phyloP scores from a whole-genome alignment of 805 yeast species.

The Wickerhamomyces tratensis region DNA sequence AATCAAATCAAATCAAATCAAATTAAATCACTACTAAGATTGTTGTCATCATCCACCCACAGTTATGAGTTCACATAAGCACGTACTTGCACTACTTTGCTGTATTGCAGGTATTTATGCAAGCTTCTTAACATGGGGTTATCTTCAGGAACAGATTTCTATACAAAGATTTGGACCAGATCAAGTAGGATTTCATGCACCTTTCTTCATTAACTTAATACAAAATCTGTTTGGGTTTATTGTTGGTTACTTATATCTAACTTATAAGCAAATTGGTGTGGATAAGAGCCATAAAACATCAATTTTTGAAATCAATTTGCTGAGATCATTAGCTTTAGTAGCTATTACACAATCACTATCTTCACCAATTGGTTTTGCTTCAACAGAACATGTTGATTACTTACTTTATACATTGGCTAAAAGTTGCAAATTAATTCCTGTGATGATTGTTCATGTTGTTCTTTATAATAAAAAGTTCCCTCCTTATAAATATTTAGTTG shows the following conservation, averaged over 20 bases:
- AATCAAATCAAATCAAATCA: too few relatives aligned
- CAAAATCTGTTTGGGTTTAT: conserved; percentile 70
- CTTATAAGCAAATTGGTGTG: conserved; percentile 17
- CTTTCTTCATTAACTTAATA: conserved; percentile 64
- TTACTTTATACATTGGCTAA: conserved; percentile 80
- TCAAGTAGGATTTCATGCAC: conserved; percentile 52
- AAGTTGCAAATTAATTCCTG: conserved; percentile 90
- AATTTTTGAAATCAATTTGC: conserved; percentile 6
- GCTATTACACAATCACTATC: conserved; percentile 70
- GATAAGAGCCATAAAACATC: conserved; percentile 4
- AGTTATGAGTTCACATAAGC: conserved; percentile 1
- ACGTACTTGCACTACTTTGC: conserved; percentile 12
- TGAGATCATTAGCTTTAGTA: conserved; percentile 14
- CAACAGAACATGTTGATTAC: conserved; percentile 78
- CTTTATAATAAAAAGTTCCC: conserved; percentile 70
- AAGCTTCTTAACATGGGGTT: conserved; percentile 86
- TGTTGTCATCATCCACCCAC: too few relatives aligned
- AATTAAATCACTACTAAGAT: too few relatives aligned
- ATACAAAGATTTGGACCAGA: conserved; percentile 62
- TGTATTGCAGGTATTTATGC: conserved; percentile 62
- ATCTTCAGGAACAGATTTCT: conserved; percentile 81
- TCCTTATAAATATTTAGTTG: conserved; percentile 66
- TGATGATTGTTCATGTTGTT: conserved; percentile 72
- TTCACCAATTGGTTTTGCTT: conserved; percentile 72
- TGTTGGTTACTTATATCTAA: conserved; percentile 55